A percentile compares a stretch with the other conserved stretches of the same genome.
Evolutionary conservation across 1,284 basidiomycete species (phyloP).

Genomic region (Microbotryum saponariae): DNA sequence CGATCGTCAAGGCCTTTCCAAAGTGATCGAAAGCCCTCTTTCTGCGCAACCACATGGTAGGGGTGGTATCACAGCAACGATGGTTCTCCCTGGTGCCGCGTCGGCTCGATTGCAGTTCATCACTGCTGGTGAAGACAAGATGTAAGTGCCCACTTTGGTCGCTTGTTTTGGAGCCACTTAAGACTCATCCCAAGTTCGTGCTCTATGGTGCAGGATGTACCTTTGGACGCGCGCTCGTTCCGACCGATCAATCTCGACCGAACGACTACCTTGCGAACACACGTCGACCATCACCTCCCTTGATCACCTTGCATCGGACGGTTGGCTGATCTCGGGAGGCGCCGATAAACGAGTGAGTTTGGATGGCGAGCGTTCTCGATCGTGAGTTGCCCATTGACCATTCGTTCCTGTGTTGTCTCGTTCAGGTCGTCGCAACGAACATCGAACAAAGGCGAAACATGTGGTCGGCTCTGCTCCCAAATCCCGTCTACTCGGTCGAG

Average conservation of each 20-base stretch:
- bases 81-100: constrained; percentile 2
- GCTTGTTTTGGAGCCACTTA: neutral
- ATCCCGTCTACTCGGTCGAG: constrained; percentile 14
- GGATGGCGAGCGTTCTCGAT: neutral
- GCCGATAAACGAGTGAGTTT: constrained; percentile 21
- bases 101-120: constrained; percentile 16
- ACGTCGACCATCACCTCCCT: constrained; percentile 19
- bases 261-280: constrained; percentile 12
- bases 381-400: neutral
- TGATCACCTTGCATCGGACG: neutral
- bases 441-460: constrained; percentile 1
- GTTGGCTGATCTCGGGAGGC: constrained; percentile 17
- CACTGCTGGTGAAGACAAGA: constrained; percentile 26
- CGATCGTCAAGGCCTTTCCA: neutral
- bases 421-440: constrained; percentile 21
- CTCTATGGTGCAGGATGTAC: constrained; percentile 5
- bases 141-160: neutral
- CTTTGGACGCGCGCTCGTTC: constrained; percentile 23
- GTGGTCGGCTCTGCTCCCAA: constrained; percentile 15
- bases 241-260: constrained; percentile 10
- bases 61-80: constrained; percentile 22
- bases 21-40: constrained; percentile 4
- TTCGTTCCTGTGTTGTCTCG: neutral
- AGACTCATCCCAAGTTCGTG: neutral
- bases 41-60: constrained; percentile 13